These are phyloP conservation scores for Vitis amurensis DNA, from an alignment of 164 flowering plant species.

Conservation along the genomic window DNA sequence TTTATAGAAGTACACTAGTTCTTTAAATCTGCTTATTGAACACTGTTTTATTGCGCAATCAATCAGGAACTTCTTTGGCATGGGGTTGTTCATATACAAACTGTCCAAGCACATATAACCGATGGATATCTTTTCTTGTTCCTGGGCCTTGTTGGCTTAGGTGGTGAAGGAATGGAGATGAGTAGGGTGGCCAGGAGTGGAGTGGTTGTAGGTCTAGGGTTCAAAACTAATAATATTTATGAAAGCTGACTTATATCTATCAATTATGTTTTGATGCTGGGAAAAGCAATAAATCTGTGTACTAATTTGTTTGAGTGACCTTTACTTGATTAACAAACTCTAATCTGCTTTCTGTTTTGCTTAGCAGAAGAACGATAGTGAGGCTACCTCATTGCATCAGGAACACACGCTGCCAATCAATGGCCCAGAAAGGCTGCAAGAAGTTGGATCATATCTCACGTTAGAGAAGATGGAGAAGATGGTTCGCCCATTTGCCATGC, in stretches of 20 bases:
- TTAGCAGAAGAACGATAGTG: constrained; percentile 66
- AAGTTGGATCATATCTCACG: constrained; percentile 83
- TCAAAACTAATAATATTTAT: no score
- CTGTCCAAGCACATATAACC: neutral
- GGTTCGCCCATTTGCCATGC: constrained; percentile 96
- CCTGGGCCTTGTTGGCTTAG: neutral
- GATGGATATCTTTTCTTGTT: neutral
- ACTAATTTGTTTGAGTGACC: neutral
- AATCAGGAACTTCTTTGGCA: neutral
- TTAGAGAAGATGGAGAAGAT: constrained; percentile 83
- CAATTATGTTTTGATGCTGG: no score
- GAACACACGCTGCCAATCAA: constrained; percentile 96
- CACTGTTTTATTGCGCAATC: neutral
- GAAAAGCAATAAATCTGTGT: no score
- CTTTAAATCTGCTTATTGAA: neutral
- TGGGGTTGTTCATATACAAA: neutral
- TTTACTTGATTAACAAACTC: neutral
- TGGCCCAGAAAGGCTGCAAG: constrained; percentile 99
- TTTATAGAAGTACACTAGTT: neutral
- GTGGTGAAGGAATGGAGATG: no score
- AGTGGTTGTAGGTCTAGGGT: no score
- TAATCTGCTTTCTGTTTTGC: constrained; percentile 1
- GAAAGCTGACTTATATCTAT: no score
- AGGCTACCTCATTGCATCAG: constrained; percentile 75
- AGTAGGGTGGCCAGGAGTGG: no score